Conservation (phyloP, 164 flowering plant species). For the Amborella trichopoda region DNA sequence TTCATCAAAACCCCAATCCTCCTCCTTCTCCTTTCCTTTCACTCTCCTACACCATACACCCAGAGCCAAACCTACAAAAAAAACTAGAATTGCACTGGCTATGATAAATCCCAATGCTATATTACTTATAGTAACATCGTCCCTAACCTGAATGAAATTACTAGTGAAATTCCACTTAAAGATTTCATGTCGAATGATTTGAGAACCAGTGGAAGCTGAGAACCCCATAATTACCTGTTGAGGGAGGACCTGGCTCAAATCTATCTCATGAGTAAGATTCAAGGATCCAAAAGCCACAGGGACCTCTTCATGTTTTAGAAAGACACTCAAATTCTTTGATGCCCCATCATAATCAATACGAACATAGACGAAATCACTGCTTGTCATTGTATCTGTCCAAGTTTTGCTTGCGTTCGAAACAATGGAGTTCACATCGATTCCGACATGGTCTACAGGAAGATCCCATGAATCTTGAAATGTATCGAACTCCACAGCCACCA, state of each 20-base stretch:
- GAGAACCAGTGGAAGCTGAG: slow-evolving; percentile 4
- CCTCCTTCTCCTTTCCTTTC: background rate
- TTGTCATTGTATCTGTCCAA: too few relatives aligned
- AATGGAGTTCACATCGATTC: slow-evolving; percentile 19
- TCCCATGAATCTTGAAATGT: slow-evolving; percentile 17
- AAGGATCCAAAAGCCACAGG: too few relatives aligned
- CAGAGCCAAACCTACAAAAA: background rate
- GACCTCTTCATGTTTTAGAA: too few relatives aligned
- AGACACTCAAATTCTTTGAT: too few relatives aligned
- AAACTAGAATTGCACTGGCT: background rate
- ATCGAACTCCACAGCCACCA: slow-evolving; percentile 26
- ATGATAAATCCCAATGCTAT: background rate
- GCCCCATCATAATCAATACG: too few relatives aligned
- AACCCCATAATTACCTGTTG: slow-evolving; percentile 13
- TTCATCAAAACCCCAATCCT: too few relatives aligned
- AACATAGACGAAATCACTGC: too few relatives aligned
- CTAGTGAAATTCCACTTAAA: background rate
- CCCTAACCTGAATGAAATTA: too few relatives aligned
- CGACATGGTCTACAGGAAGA: slow-evolving; percentile 20
- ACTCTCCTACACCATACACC: background rate
- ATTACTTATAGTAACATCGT: too few relatives aligned
- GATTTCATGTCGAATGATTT: background rate
- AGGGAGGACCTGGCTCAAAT: slow-evolving; percentile 7
- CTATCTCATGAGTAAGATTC: too few relatives aligned
- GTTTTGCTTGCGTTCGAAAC: too few relatives aligned